A percentile compares a stretch with the other conserved stretches of the same genome.
Conservation (phyloP, 441 rosid genomes). For the Flueggea neowawraea region DNA sequence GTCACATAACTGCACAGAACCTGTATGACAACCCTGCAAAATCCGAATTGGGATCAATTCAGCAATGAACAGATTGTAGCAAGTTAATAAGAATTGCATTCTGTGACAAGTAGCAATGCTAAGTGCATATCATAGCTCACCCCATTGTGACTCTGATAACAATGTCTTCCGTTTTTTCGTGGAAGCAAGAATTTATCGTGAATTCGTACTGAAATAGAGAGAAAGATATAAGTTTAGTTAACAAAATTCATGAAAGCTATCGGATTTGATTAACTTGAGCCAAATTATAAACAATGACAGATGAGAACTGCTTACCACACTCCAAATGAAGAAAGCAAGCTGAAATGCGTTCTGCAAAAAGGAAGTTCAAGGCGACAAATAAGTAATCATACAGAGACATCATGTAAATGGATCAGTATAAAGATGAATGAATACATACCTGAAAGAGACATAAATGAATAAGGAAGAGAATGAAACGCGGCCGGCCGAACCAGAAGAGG, state of each 20-base stretch:
- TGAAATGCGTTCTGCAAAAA: constrained; percentile 60
- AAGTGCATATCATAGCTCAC: constrained; percentile 32
- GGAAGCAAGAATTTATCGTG: constrained; percentile 54
- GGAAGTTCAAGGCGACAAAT: neutral
- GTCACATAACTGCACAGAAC: constrained; percentile 91
- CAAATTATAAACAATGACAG: neutral
- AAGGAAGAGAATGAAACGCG: constrained; percentile 78
- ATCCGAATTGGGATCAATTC: constrained; percentile 5
- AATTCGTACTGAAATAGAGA: constrained; percentile 53
- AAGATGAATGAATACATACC: constrained; percentile 33
- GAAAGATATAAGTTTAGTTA: neutral
- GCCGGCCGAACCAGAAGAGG: constrained; percentile 94
- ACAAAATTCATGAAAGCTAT: neutral
- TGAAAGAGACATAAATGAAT: constrained; percentile 85
- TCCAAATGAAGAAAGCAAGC: constrained; percentile 81
- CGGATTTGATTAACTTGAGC: no score
- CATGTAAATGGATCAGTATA: neutral
- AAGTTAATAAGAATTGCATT: neutral
- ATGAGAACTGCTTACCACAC: constrained; percentile 40
- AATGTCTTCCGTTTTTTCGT: constrained; percentile 43
- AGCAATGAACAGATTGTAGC: neutral
- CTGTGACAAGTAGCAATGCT: no score
- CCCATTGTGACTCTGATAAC: constrained; percentile 77
- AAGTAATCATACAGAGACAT: neutral
- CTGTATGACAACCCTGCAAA: constrained; percentile 70